Evolutionary conservation across 495 filamentous ascomycete species (phyloP).

Genomic region (Talaromyces thailandensis): DNA sequence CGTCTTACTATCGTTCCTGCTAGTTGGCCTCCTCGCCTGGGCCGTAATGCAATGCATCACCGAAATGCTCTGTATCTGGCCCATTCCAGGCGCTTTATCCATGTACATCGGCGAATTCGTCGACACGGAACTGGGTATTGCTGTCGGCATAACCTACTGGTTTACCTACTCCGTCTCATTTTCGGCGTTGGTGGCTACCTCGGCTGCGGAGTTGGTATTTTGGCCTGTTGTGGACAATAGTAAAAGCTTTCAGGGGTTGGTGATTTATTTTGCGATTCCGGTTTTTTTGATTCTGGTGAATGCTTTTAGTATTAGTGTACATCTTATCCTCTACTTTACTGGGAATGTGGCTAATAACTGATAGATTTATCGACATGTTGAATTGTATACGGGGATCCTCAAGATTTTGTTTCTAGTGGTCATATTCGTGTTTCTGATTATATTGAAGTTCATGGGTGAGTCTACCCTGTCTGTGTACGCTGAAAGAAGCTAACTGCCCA

Average conservation of each 20-base stretch:
- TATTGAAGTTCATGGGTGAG: constrained; percentile 28
- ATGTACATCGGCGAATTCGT: constrained; percentile 40
- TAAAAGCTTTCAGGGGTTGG: constrained; percentile 17
- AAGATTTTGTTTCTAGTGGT: constrained; percentile 25
- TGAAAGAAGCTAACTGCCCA: neutral
- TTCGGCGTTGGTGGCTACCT: constrained; percentile 27
- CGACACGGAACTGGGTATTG: constrained; percentile 36
- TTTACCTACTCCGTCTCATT: constrained; percentile 36
- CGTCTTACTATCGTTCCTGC: constrained; percentile 29
- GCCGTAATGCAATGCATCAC: constrained; percentile 39
- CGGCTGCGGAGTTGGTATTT: constrained; percentile 27
- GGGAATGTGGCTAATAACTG: neutral
- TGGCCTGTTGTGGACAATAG: constrained; percentile 16
- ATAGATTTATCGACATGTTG: constrained; percentile 29
- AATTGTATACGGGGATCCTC: constrained; percentile 27
- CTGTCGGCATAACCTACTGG: constrained; percentile 40
- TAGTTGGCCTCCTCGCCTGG: constrained; percentile 31
- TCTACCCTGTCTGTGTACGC: neutral
- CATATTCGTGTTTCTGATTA: constrained; percentile 20
- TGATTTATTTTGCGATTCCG: constrained; percentile 23
- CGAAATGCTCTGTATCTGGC: constrained; percentile 41
- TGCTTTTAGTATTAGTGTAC: constrained; percentile 22
- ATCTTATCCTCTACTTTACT: neutral
- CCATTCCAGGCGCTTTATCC: constrained; percentile 35
- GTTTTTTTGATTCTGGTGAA: constrained; percentile 24